A percentile compares a stretch with the other conserved stretches of the same genome.
Evolutionary conservation across 2,329 filamentous ascomycete genomes (phyloP).

Genomic region (Claviceps maximensis): DNA sequence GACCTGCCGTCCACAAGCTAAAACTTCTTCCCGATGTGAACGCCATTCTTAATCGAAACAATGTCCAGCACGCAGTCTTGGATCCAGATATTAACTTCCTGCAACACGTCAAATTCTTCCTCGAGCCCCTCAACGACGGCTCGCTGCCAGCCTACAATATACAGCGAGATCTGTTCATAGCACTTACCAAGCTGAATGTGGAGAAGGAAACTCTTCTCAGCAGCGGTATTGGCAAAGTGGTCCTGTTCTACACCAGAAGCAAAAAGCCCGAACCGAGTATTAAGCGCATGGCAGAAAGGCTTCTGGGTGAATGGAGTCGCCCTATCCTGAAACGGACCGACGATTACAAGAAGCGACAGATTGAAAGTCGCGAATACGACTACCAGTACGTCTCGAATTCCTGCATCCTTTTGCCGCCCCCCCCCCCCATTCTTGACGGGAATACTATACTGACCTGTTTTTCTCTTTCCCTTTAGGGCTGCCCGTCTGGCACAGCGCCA

Average conservation of each 20-base stretch:
- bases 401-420: background rate
- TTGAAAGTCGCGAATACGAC: slow-evolving; percentile 51
- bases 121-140: slow-evolving; percentile 88
- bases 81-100: slow-evolving; percentile 93
- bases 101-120: slow-evolving; percentile 90
- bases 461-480: slow-evolving; percentile 24
- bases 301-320: slow-evolving; percentile 92
- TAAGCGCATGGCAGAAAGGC: slow-evolving; percentile 82
- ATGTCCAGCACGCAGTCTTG: slow-evolving; percentile 69
- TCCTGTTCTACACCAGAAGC: slow-evolving; percentile 93
- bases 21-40: slow-evolving; percentile 87
- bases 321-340: slow-evolving; percentile 89
- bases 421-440: background rate
- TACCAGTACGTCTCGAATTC: slow-evolving; percentile 32
- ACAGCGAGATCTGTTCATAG: slow-evolving; percentile 82
- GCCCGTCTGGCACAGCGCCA: slow-evolving; percentile 39
- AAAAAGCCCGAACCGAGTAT: slow-evolving; percentile 78
- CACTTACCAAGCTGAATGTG: slow-evolving; percentile 68
- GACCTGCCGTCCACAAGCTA: slow-evolving; percentile 83
- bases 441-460: slow-evolving; percentile 2
- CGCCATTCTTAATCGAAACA: slow-evolving; percentile 77
- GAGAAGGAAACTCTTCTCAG: slow-evolving; percentile 83
- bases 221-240: slow-evolving; percentile 89
- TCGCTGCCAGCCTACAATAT: slow-evolving; percentile 94
- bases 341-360: slow-evolving; percentile 76